These are phyloP conservation scores for Aureobasidium sp. DNA, from an alignment of 2,329 filamentous ascomycete genomes.

Conservation along the genomic window DNA sequence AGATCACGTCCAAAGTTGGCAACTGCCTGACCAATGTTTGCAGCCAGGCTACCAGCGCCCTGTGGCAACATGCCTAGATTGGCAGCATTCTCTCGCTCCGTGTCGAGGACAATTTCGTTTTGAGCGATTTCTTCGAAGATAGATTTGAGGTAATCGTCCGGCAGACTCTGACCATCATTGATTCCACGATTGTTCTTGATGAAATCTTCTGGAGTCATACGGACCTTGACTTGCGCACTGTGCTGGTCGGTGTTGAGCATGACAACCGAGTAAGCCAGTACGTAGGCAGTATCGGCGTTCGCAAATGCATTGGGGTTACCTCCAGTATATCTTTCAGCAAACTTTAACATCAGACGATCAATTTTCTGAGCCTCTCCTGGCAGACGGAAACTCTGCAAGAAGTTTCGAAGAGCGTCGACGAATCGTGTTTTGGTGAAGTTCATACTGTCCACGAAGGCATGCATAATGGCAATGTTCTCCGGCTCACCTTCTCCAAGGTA, in stretches of 20 bases:
- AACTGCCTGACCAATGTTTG: constrained; percentile 77
- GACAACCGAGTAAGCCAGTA: constrained; percentile 92
- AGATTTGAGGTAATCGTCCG: constrained; percentile 77
- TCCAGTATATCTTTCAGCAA: constrained; percentile 88
- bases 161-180: constrained; percentile 90
- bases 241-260: constrained; percentile 94
- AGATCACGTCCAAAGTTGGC: constrained; percentile 87
- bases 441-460: constrained; percentile 93
- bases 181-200: constrained; percentile 99
- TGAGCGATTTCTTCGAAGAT: constrained; percentile 89
- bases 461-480: constrained; percentile 94
- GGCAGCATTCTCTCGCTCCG: constrained; percentile 81
- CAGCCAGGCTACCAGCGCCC: constrained; percentile 58
- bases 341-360: constrained; percentile 98
- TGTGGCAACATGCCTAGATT: constrained; percentile 59
- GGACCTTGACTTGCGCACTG: constrained; percentile 73
- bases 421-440: constrained; percentile 87
- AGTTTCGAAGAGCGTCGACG: constrained; percentile 82
- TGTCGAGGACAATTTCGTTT: constrained; percentile 92
- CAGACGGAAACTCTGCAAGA: constrained; percentile 87
- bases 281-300: constrained; percentile 95
- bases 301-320: constrained; percentile 97
- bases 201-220: constrained; percentile 96
- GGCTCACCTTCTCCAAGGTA: constrained; percentile 90
- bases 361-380: constrained; percentile 98